Conservation (phyloP, 1,139 yeast genomes). For the Candida sp. region DNA sequence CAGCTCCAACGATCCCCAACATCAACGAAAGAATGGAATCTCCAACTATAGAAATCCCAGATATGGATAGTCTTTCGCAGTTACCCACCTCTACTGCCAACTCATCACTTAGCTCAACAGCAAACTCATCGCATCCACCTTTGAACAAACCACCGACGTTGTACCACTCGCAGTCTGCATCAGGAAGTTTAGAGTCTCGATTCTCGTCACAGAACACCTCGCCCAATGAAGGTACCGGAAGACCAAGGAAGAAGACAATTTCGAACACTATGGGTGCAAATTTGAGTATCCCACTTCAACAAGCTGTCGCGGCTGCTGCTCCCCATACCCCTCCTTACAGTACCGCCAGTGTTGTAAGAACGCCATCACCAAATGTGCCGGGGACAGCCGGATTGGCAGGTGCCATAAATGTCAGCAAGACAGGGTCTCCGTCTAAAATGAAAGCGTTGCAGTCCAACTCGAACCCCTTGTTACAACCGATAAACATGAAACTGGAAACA, state of each 20-base stretch:
- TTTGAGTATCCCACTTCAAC: constrained; percentile 5
- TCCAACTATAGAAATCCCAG: constrained; percentile 53
- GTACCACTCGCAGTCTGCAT: constrained; percentile 53
- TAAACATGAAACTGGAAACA: constrained; percentile 47
- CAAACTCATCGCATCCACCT: constrained; percentile 24
- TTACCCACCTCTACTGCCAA: constrained; percentile 17
- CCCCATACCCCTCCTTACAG: constrained; percentile 17
- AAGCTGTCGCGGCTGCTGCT: constrained; percentile 12
- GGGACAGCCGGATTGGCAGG: constrained; percentile 24
- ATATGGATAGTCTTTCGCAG: constrained; percentile 40
- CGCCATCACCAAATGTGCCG: constrained; percentile 48
- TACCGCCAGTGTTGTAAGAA: constrained; percentile 44
- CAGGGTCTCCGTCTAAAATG: constrained; percentile 57
- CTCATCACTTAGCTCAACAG: neutral
- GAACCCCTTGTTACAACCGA: constrained; percentile 62
- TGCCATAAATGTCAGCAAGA: constrained; percentile 21
- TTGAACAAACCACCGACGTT: constrained; percentile 52
- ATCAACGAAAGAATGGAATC: constrained; percentile 33
- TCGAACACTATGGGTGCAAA: constrained; percentile 33
- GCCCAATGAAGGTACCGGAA: constrained; percentile 24
- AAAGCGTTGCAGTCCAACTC: constrained; percentile 51
- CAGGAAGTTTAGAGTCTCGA: constrained; percentile 45
- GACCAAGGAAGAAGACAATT: constrained; percentile 39
- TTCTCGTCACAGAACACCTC: constrained; percentile 19
- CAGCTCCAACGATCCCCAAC: constrained; percentile 8